phyloP scores from a whole-genome alignment of 1,284 basidiomycete species.

The Mycena sp. region DNA sequence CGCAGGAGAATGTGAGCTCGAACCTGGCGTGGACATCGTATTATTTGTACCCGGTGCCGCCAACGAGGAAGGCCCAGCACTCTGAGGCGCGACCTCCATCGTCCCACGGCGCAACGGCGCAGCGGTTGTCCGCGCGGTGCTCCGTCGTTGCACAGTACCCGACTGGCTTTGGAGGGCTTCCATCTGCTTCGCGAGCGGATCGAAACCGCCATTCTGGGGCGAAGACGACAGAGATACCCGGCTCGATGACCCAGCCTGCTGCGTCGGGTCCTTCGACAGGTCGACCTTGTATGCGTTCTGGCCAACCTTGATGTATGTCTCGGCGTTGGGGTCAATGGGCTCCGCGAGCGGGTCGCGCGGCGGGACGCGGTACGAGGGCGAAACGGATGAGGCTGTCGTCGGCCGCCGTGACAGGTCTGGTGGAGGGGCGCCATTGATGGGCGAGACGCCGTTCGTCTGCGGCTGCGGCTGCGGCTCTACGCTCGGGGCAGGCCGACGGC shows the following conservation, averaged over 20 bases:
- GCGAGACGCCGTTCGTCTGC: constrained; percentile 16
- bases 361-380: constrained; percentile 35
- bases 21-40: constrained; percentile 27
- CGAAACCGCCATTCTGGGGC: constrained; percentile 40
- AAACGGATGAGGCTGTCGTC: constrained; percentile 23
- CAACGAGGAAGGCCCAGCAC: constrained; percentile 43
- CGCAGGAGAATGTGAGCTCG: constrained; percentile 31
- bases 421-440: not conserved
- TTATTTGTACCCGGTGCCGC: constrained; percentile 32
- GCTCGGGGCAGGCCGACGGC: not conserved
- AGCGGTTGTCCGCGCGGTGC: constrained; percentile 30
- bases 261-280: constrained; percentile 67
- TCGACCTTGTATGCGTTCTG: constrained; percentile 73
- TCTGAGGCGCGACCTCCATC: constrained; percentile 40
- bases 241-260: constrained; percentile 38
- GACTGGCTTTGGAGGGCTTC: constrained; percentile 57
- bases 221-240: constrained; percentile 44
- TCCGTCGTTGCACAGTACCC: constrained; percentile 53
- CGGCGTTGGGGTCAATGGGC: constrained; percentile 64
- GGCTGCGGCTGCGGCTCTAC: constrained; percentile 13
- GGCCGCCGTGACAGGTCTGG: constrained; percentile 31
- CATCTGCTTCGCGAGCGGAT: constrained; percentile 82
- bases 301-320: constrained; percentile 76
- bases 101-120: constrained; percentile 24
- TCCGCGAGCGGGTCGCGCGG: constrained; percentile 61